phyloP scores from a whole-genome alignment of 2,329 filamentous ascomycete genomes.

The Monilinia aucupariae region DNA sequence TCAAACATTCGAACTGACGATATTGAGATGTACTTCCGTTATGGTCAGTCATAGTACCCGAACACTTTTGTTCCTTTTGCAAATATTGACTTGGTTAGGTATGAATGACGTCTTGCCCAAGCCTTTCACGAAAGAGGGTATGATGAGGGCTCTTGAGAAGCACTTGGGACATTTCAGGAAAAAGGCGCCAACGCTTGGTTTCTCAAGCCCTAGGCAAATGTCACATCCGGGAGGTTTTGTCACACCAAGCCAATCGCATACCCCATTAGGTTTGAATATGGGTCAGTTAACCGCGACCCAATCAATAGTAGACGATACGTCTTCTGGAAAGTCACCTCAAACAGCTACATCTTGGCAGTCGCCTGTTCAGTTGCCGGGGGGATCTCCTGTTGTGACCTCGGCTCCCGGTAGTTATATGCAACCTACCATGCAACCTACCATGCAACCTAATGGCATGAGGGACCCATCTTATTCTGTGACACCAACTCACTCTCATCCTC shows the following conservation, averaged over 20 bases:
- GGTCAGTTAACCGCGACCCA: conserved; percentile 29
- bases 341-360: conserved; percentile 34
- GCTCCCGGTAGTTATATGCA: conserved; percentile 29
- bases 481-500: conserved; percentile 29
- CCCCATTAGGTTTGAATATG: conserved; percentile 32
- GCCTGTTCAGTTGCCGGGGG: conserved; percentile 31
- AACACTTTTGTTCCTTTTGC: neutral
- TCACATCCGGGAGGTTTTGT: conserved; percentile 28
- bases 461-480: conserved; percentile 32
- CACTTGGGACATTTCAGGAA: conserved; percentile 81
- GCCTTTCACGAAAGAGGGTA: conserved; percentile 85
- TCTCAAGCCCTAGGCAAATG: conserved; percentile 24
- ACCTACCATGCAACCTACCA: conserved; percentile 20
- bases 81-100: conserved; percentile 49
- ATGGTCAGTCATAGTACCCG: conserved; percentile 58
- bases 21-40: conserved; percentile 93
- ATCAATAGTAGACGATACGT: conserved; percentile 34
- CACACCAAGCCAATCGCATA: conserved; percentile 25
- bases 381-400: conserved; percentile 30
- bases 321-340: conserved; percentile 34
- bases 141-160: conserved; percentile 80
- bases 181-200: conserved; percentile 35
- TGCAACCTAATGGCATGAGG: conserved; percentile 23
- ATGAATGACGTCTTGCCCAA: conserved; percentile 98
- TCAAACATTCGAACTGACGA: conserved; percentile 96